Percentiles rank a stretch among this genome's conserved stretches.
These are phyloP conservation scores for Botrytis porri DNA, from an alignment of 2,329 filamentous ascomycete genomes.

Conservation along the genomic window DNA sequence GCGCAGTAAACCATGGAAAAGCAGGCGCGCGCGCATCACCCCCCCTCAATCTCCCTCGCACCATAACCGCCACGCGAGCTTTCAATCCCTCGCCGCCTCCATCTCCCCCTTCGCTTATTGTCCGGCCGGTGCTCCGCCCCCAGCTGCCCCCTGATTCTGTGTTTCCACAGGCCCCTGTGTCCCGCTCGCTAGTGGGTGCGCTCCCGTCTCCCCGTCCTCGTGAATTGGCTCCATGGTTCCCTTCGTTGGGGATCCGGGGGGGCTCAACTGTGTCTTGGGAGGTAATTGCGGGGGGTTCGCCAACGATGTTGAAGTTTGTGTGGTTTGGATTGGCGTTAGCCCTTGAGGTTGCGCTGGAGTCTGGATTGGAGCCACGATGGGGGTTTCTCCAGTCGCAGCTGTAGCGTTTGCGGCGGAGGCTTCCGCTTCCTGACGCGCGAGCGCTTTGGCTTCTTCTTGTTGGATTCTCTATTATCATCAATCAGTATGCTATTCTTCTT, in stretches of 20 bases:
- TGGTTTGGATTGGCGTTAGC: too few relatives aligned
- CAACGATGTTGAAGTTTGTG: background rate
- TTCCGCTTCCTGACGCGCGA: constrained; percentile 6
- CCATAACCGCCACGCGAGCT: background rate
- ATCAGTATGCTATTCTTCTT: background rate
- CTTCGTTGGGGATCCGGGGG: background rate
- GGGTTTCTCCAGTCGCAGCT: background rate
- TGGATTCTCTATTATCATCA: constrained; percentile 11
- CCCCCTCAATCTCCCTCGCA: background rate
- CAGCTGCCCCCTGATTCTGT: background rate
- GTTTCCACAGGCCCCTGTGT: background rate
- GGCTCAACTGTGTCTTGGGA: background rate
- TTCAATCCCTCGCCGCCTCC: background rate
- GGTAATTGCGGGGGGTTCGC: background rate
- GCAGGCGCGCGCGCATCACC: background rate
- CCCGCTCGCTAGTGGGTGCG: background rate
- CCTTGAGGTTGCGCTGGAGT: background rate
- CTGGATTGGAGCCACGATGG: background rate
- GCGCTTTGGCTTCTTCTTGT: constrained; percentile 16
- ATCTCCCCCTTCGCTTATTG: background rate
- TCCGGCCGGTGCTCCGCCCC: background rate
- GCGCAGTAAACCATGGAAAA: background rate
- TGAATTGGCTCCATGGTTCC: constrained; percentile 3
- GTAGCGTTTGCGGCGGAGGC: background rate
- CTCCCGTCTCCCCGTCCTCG: background rate